A percentile compares a stretch with the other conserved stretches of the same genome.
These are phyloP conservation scores for Thelephora aurantiotincta DNA, from an alignment of 768 basidiomycete genomes.

Conservation along the genomic window DNA sequence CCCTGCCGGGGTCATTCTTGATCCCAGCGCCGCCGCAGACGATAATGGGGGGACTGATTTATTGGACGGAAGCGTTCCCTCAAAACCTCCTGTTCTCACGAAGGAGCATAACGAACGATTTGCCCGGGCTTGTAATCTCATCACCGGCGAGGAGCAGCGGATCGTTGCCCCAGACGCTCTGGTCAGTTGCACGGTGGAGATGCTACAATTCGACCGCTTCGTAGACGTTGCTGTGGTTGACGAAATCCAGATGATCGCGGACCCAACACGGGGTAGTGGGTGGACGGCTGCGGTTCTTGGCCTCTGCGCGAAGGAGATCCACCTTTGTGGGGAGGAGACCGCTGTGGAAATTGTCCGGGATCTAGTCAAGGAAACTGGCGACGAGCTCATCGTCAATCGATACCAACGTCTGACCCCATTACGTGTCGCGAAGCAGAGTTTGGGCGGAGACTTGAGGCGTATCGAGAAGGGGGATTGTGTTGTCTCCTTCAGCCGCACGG, in stretches of 20 bases:
- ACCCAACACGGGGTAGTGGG: constrained; percentile 58
- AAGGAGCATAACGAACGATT: constrained; percentile 29
- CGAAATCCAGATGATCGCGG: constrained; percentile 93
- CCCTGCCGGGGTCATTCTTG: constrained; percentile 45
- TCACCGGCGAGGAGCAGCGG: constrained; percentile 85
- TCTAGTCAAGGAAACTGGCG: constrained; percentile 65
- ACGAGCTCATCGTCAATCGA: constrained; percentile 64
- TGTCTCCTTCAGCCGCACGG: constrained; percentile 67
- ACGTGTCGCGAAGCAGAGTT: constrained; percentile 44
- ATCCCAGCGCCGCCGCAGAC: constrained; percentile 19
- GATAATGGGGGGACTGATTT: constrained; percentile 11
- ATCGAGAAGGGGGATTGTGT: constrained; percentile 81
- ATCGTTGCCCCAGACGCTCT: constrained; percentile 47
- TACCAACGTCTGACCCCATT: constrained; percentile 86
- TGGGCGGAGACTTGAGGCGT: constrained; percentile 43
- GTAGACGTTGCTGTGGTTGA: constrained; percentile 84
- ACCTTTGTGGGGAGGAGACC: constrained; percentile 92
- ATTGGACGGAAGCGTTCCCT: not conserved
- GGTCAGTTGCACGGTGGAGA: constrained; percentile 87
- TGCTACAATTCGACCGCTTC: constrained; percentile 35
- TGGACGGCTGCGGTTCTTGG: constrained; percentile 83
- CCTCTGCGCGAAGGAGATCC: constrained; percentile 63
- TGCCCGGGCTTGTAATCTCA: constrained; percentile 62
- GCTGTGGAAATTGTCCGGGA: constrained; percentile 68
- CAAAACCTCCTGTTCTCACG: constrained; percentile 10